These are phyloP conservation scores for Stereum hirsutum DNA, from an alignment of 1,284 basidiomycete genomes.

Conservation along the genomic window DNA sequence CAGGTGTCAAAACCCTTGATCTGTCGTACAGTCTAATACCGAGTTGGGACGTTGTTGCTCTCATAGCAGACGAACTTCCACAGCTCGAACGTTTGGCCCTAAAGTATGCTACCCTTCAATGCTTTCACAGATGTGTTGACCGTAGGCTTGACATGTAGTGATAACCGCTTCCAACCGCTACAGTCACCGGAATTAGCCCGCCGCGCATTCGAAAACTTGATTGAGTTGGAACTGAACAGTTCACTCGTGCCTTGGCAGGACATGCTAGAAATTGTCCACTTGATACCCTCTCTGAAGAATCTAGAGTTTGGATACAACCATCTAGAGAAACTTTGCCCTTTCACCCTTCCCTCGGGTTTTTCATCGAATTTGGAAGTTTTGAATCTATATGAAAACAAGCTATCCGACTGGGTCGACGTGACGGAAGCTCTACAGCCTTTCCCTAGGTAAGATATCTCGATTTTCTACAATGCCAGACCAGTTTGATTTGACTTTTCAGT, in stretches of 20 bases:
- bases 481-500: constrained; percentile 1
- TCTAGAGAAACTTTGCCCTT: constrained; percentile 30
- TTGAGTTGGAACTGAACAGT: constrained; percentile 70
- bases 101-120: constrained; percentile 43
- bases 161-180: constrained; percentile 42
- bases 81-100: constrained; percentile 60
- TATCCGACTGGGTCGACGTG: constrained; percentile 52
- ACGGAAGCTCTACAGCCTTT: constrained; percentile 38
- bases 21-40: constrained; percentile 74
- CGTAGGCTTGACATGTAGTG: constrained; percentile 30
- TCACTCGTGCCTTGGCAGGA: constrained; percentile 67
- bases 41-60: constrained; percentile 62
- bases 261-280: constrained; percentile 39
- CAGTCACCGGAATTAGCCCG: constrained; percentile 18
- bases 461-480: constrained; percentile 10
- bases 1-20: constrained; percentile 76
- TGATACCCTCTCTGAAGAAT: constrained; percentile 51
- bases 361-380: constrained; percentile 23
- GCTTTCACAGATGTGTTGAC: constrained; percentile 4
- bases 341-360: not conserved
- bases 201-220: constrained; percentile 44
- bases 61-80: constrained; percentile 57
- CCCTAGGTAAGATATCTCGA: constrained; percentile 32
- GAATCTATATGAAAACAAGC: constrained; percentile 70
- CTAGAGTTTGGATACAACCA: constrained; percentile 78